Conservation (phyloP, 257 asterid genomes). For the Solanum chilense region DNA sequence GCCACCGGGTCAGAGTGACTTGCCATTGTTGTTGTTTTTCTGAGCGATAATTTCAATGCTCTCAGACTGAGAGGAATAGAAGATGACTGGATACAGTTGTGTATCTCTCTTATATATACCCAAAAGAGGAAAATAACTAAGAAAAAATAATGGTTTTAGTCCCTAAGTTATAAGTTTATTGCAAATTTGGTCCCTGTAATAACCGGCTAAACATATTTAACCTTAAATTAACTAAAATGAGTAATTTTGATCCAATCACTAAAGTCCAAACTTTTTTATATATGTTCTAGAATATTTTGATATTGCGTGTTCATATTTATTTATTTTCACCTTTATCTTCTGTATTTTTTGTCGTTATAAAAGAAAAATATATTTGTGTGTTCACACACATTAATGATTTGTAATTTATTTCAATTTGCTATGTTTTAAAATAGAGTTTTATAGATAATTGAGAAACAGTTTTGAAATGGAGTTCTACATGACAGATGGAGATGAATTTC, state of each 20-base stretch:
- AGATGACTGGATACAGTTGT: not conserved
- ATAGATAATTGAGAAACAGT: no score
- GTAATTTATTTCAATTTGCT: no score
- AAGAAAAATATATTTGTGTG: not conserved
- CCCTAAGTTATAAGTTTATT: not conserved
- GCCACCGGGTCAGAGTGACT: constrained; percentile 51
- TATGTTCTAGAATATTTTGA: no score
- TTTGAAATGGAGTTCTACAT: no score
- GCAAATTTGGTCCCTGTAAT: not conserved
- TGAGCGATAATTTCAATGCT: not conserved
- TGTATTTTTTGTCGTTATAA: no score
- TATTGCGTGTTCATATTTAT: not conserved
- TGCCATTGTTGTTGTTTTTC: constrained; percentile 22
- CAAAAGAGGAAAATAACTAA: not conserved
- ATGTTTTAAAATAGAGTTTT: no score
- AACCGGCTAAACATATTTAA: not conserved
- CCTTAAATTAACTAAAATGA: not conserved
- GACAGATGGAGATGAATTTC: no score
- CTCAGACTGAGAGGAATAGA: not conserved
- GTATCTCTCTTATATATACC: not conserved
- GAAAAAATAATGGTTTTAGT: no score
- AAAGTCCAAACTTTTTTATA: not conserved
- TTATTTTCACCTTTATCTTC: not conserved
- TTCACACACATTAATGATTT: not conserved
- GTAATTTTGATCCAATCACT: not conserved